Conservation (phyloP, 2,329 filamentous ascomycete genomes). For the Phialophora macrospora region DNA sequence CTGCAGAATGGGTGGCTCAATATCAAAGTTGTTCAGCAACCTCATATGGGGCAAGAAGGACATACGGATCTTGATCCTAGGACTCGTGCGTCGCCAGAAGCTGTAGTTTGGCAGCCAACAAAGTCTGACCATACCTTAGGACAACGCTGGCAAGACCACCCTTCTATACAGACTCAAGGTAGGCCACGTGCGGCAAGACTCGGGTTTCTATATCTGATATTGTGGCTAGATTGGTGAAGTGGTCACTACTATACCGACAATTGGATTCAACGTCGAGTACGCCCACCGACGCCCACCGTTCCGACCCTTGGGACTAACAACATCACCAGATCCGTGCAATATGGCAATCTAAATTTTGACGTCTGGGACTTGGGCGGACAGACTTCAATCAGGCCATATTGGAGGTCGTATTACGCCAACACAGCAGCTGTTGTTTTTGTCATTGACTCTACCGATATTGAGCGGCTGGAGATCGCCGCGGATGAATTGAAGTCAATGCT, state of each 20-base stretch:
- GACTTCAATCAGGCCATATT: conserved; percentile 98
- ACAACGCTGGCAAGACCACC: conserved; percentile 98
- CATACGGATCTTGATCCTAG: conserved; percentile 92
- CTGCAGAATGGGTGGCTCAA: conserved; percentile 59
- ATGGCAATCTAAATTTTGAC: conserved; percentile 98
- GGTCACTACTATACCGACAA: conserved; percentile 97
- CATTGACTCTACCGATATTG: conserved; percentile 96
- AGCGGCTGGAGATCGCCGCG: conserved; percentile 86
- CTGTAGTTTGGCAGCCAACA: not conserved
- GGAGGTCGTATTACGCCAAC: conserved; percentile 99
- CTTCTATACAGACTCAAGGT: conserved; percentile 96
- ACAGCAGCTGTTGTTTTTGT: conserved; percentile 98
- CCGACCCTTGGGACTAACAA: conserved; percentile 3
- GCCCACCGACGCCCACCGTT: conserved; percentile 2
- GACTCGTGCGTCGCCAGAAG: conserved; percentile 70
- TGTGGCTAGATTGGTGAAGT: conserved; percentile 85
- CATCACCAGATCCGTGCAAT: conserved; percentile 72
- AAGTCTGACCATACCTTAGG: conserved; percentile 58
- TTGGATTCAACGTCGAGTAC: conserved; percentile 94
- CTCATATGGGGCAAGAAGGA: conserved; percentile 94
- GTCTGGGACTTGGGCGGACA: conserved; percentile 98
- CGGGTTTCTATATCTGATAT: conserved; percentile 28
- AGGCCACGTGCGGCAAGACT: conserved; percentile 27
- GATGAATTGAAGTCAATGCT: conserved; percentile 95
- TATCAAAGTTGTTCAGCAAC: conserved; percentile 66